phyloP scores from a whole-genome alignment of 306 rosid species.

The Arachis hypogaea region DNA sequence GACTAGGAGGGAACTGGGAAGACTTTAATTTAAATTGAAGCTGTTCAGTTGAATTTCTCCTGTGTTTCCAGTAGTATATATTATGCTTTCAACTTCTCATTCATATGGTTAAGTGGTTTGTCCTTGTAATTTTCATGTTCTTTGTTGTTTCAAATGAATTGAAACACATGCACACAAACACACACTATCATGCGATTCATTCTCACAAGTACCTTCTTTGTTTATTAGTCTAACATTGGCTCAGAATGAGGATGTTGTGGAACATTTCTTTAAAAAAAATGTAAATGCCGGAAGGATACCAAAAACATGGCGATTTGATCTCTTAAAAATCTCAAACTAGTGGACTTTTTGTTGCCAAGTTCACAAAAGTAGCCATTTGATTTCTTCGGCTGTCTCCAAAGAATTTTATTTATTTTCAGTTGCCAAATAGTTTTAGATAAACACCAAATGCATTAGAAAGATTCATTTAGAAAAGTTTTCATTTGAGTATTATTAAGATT shows the following conservation, averaged over 20 bases:
- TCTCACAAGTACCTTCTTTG: neutral
- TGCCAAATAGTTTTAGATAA: neutral
- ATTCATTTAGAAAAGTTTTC: neutral
- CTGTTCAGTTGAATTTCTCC: too few species aligned
- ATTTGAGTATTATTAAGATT: neutral
- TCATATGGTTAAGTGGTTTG: too few species aligned
- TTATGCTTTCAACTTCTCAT: too few species aligned
- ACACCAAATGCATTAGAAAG: neutral
- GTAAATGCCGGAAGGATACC: conserved; percentile 67
- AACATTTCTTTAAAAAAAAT: conserved; percentile 75
- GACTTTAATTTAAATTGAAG: too few species aligned
- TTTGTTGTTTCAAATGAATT: too few species aligned
- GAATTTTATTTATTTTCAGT: neutral
- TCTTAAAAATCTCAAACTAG: conserved; percentile 73
- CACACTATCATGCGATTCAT: too few species aligned
- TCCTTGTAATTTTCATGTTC: too few species aligned
- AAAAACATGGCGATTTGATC: conserved; percentile 77
- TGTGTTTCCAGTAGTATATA: too few species aligned
- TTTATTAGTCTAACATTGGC: conserved; percentile 74
- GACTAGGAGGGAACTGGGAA: too few species aligned
- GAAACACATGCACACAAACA: too few species aligned
- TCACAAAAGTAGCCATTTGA: conserved; percentile 54
- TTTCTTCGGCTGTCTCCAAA: neutral
- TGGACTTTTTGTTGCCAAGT: conserved; percentile 79
- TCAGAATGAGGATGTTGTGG: conserved; percentile 82